Conservation (phyloP, 306 rosid species). For the Alnus glutinosa region DNA sequence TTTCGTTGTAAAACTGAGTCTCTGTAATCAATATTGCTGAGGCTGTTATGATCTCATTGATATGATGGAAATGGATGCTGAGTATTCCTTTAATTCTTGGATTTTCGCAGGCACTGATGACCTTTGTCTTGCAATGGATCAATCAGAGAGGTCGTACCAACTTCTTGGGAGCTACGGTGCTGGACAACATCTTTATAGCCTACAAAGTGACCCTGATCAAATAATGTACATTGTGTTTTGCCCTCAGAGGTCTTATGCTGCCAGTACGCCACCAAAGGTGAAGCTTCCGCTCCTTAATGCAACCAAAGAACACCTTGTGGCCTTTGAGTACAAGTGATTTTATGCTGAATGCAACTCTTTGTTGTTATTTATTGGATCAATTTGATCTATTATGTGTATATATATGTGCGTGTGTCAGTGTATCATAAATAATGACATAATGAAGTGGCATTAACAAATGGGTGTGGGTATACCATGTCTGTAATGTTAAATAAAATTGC, state of each 20-base stretch:
- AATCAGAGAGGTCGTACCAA: conserved; percentile 82
- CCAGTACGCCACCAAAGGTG: conserved; percentile 51
- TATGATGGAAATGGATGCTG: not conserved
- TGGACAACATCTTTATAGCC: conserved; percentile 68
- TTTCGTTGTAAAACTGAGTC: no score
- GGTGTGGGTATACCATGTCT: no score
- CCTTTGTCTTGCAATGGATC: conserved; percentile 75
- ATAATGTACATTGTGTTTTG: conserved; percentile 54
- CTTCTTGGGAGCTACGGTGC: conserved; percentile 86
- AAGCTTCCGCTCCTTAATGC: conserved; percentile 86
- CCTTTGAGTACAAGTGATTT: conserved; percentile 19
- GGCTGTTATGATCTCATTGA: not conserved
- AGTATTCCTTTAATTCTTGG: not conserved
- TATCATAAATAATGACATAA: no score
- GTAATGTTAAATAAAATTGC: no score
- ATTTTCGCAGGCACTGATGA: conserved; percentile 60
- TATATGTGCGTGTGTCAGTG: no score
- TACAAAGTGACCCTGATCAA: conserved; percentile 28
- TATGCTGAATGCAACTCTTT: not conserved
- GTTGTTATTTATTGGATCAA: not conserved
- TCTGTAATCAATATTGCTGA: no score
- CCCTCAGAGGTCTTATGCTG: conserved; percentile 44
- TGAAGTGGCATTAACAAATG: no score
- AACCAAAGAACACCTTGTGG: conserved; percentile 48
- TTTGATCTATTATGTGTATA: no score